Conservation (phyloP, 345 rosid genomes). For the Boechera stricta region DNA sequence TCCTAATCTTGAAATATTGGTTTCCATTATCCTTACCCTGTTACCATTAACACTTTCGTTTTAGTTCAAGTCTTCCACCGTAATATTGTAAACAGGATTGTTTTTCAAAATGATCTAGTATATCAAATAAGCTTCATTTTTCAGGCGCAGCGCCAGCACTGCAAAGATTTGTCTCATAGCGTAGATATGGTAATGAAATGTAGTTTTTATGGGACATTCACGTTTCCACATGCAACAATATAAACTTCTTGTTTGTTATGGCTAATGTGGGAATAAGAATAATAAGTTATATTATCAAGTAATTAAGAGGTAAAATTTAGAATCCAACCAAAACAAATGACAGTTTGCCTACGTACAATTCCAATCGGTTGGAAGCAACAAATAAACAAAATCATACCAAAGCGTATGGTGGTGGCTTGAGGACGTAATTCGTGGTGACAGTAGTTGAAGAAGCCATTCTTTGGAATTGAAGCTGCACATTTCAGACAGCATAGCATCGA, state of each 20-base stretch:
- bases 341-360: no score
- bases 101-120: neutral
- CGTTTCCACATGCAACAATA: no score
- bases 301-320: no score
- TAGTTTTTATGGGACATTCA: no score
- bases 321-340: no score
- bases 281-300: no score
- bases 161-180: neutral
- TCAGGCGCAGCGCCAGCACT: neutral
- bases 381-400: slow-evolving; percentile 51
- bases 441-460: slow-evolving; percentile 48
- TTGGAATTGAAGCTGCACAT: slow-evolving; percentile 52
- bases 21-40: neutral
- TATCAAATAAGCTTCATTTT: no score
- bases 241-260: no score
- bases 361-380: no score
- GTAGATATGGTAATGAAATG: no score
- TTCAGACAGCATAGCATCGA: slow-evolving; percentile 1
- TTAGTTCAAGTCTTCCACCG: no score
- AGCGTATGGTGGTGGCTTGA: slow-evolving; percentile 84
- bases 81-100: neutral
- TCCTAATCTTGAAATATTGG: neutral
- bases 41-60: neutral
- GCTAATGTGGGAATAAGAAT: no score
- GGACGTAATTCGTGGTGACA: slow-evolving; percentile 66